Evolutionary conservation across 306 rosid genomes (phyloP).

Genomic region (Myrica gale): DNA sequence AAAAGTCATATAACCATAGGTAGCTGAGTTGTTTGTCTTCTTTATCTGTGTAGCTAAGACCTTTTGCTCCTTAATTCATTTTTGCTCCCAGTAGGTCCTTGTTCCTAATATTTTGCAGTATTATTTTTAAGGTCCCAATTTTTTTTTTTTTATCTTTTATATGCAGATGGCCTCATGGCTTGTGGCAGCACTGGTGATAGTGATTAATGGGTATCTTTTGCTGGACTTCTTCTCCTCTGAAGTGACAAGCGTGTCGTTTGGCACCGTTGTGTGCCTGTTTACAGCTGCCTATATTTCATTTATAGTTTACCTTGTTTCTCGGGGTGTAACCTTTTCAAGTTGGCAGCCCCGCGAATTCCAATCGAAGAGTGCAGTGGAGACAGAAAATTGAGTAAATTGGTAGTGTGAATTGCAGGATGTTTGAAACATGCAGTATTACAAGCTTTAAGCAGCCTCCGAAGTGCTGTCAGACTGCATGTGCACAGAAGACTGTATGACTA

Average conservation of each 20-base stretch:
- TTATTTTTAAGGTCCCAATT: neutral
- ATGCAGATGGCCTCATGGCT: constrained; percentile 69
- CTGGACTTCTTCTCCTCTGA: constrained; percentile 71
- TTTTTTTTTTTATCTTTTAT: constrained; percentile 13
- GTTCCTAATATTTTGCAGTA: neutral
- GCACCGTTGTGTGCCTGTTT: constrained; percentile 33
- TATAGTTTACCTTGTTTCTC: constrained; percentile 64
- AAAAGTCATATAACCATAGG: neutral
- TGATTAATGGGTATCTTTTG: constrained; percentile 86
- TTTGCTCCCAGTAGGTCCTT: neutral
- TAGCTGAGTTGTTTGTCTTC: neutral
- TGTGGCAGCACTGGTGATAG: constrained; percentile 91
- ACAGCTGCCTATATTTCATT: constrained; percentile 68
- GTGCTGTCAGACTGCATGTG: constrained; percentile 17
- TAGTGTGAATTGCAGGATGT: neutral
- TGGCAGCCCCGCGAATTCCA: constrained; percentile 34
- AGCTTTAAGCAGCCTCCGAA: constrained; percentile 18
- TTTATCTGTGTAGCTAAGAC: neutral
- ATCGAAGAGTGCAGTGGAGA: constrained; percentile 36
- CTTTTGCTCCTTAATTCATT: neutral
- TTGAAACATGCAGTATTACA: constrained; percentile 4
- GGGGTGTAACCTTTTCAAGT: constrained; percentile 41
- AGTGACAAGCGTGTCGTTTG: constrained; percentile 52
- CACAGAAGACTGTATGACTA: constrained; percentile 16
- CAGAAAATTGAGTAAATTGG: constrained; percentile 38